phyloP scores from a whole-genome alignment of 2,329 filamentous ascomycete genomes.

The Lecanosticta acicola region DNA sequence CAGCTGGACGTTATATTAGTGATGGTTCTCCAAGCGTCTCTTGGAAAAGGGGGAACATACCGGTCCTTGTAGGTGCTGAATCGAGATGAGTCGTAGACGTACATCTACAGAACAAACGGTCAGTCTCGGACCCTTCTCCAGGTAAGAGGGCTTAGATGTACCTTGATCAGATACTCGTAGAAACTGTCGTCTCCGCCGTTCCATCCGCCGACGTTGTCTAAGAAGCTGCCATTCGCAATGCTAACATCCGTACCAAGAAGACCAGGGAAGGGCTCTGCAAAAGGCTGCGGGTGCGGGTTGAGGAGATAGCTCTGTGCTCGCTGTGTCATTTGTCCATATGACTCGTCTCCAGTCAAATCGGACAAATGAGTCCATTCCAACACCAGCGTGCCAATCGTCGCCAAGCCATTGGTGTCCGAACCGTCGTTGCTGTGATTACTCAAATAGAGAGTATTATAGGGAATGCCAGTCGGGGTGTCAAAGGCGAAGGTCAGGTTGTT shows the following conservation, averaged over 20 bases:
- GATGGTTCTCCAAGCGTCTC: not conserved
- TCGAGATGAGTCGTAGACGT: conserved; percentile 63
- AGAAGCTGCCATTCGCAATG: conserved; percentile 60
- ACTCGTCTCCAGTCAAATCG: conserved; percentile 63
- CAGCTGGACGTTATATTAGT: conserved; percentile 43
- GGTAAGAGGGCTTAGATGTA: not conserved
- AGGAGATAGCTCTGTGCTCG: conserved; percentile 66
- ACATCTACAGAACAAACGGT: conserved; percentile 51
- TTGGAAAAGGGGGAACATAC: not conserved
- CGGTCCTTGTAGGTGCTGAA: conserved; percentile 62
- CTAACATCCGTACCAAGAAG: conserved; percentile 64
- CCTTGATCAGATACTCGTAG: conserved; percentile 84
- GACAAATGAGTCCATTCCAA: conserved; percentile 80
- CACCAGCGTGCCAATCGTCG: conserved; percentile 70
- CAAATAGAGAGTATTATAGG: conserved; percentile 63
- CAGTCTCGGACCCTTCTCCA: not conserved
- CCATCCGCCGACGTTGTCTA: conserved; percentile 67
- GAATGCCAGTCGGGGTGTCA: conserved; percentile 67
- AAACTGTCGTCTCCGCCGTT: conserved; percentile 71
- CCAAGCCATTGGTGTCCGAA: conserved; percentile 61
- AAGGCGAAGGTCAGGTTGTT: conserved; percentile 73
- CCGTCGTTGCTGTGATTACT: conserved; percentile 43
- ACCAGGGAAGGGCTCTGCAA: conserved; percentile 68
- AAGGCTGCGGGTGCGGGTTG: conserved; percentile 52
- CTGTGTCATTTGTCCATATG: conserved; percentile 62